Evolutionary conservation across 208 protist genomes (phyloP).

Genomic region (Trypanosoma rangeli): DNA sequence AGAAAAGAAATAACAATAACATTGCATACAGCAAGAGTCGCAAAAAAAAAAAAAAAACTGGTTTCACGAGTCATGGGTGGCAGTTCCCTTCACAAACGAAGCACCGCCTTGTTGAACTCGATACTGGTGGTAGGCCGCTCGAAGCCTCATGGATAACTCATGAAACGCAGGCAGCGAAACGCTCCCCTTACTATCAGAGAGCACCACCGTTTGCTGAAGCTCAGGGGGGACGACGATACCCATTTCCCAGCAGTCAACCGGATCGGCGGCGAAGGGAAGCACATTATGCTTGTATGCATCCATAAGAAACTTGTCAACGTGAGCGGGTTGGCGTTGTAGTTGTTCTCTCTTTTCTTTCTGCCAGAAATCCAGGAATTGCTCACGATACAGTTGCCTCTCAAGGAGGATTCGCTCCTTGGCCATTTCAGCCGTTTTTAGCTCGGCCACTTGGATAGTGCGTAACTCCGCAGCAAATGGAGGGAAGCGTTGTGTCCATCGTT

Average conservation of each 20-base stretch:
- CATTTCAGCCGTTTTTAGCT: slow-evolving; percentile 1
- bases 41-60: slow-evolving; percentile 12
- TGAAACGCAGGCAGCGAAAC: slow-evolving; percentile 24
- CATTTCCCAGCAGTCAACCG: slow-evolving; percentile 27
- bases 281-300: slow-evolving; percentile 18
- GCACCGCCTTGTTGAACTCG: background rate
- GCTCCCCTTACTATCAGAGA: slow-evolving; percentile 16
- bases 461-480: slow-evolving; percentile 2
- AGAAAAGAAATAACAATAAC: background rate
- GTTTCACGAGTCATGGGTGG: background rate
- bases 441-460: background rate
- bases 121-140: slow-evolving; percentile 20
- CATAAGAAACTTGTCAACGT: slow-evolving; percentile 10
- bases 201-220: slow-evolving; percentile 12
- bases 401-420: slow-evolving; percentile 2
- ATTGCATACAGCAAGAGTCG: too few relatives aligned
- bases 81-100: background rate
- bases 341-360: slow-evolving; percentile 8
- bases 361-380: slow-evolving; percentile 28
- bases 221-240: slow-evolving; percentile 28
- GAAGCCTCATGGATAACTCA: slow-evolving; percentile 26
- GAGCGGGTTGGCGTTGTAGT: background rate
- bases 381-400: slow-evolving; percentile 25
- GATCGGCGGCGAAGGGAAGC: slow-evolving; percentile 28
- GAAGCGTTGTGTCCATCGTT: slow-evolving; percentile 8